Conservation (phyloP, 257 asterid genomes). For the Cruciata laevipes region DNA sequence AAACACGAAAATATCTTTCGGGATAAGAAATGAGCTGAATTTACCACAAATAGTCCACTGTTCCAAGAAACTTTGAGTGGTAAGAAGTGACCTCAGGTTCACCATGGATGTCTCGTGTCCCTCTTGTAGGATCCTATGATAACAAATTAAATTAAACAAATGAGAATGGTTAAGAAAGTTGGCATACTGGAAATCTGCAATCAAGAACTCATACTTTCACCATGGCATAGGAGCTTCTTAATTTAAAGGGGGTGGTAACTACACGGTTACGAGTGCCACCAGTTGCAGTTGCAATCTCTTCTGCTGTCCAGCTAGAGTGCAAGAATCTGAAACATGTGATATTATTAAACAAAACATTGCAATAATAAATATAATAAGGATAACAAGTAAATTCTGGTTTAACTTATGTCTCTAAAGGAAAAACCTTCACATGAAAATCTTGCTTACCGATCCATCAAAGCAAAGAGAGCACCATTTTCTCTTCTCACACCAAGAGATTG, state of each 20-base stretch:
- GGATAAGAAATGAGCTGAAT: background rate
- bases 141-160: conserved; percentile 4
- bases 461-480: conserved; percentile 28
- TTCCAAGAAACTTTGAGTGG: conserved; percentile 40
- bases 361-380: background rate
- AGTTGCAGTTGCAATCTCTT: conserved; percentile 31
- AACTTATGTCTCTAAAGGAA: no score
- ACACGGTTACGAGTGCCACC: conserved; percentile 18
- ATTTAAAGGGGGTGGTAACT: conserved; percentile 27
- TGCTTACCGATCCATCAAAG: conserved; percentile 30
- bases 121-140: conserved; percentile 21
- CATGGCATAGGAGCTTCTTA: conserved; percentile 31
- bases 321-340: conserved; percentile 25
- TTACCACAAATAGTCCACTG: conserved; percentile 40
- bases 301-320: conserved; percentile 28
- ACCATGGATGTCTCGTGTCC: conserved; percentile 24
- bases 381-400: background rate
- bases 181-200: background rate
- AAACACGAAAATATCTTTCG: background rate
- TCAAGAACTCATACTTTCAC: conserved; percentile 22
- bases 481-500: conserved; percentile 29
- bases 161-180: background rate
- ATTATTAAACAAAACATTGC: background rate
- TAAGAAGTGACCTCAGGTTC: conserved; percentile 39
- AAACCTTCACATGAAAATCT: background rate